A percentile compares a stretch with the other conserved stretches of the same genome.
phyloP scores from a whole-genome alignment of 1,284 basidiomycete genomes.

The Irpex sp. region DNA sequence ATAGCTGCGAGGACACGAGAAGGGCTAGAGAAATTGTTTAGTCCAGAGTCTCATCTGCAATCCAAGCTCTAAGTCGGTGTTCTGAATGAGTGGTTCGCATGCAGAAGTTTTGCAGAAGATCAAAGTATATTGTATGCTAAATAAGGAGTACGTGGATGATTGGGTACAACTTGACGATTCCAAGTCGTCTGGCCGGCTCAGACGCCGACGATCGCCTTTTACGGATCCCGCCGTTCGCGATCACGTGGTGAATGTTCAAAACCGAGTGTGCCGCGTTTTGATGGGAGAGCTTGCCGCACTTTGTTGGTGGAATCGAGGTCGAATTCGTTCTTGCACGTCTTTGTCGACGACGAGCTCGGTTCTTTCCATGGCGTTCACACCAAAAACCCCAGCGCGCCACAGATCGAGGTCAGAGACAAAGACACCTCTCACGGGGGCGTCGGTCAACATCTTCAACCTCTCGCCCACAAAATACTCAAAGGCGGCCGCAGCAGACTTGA shows the following conservation, averaged over 20 bases:
- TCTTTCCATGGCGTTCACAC: constrained; percentile 26
- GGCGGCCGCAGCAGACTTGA: constrained; percentile 27
- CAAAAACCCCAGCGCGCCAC: constrained; percentile 64
- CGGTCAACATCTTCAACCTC: constrained; percentile 44
- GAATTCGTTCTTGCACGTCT: neutral
- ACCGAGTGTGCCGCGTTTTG: neutral
- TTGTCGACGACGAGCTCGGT: neutral
- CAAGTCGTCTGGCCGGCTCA: neutral
- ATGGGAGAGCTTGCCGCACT: neutral
- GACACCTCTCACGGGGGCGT: constrained; percentile 68
- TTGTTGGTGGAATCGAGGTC: neutral
- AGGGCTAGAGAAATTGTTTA: constrained; percentile 38
- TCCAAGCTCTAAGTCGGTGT: neutral
- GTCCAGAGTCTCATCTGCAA: neutral
- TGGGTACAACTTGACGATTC: neutral
- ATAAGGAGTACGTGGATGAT: neutral
- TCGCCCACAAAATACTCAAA: constrained; percentile 32
- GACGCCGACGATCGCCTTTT: neutral
- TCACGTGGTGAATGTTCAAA: constrained; percentile 9
- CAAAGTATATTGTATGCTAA: neutral
- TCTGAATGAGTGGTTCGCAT: too few species aligned
- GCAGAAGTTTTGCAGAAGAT: too few species aligned
- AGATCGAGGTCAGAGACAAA: constrained; percentile 68
- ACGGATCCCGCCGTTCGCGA: neutral
- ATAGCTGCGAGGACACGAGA: constrained; percentile 38